Evolutionary conservation across 83 land plant species (phyloP), one percentile per base, ranked within the genome.

Genomic region (Picea engelmannii): DNA sequence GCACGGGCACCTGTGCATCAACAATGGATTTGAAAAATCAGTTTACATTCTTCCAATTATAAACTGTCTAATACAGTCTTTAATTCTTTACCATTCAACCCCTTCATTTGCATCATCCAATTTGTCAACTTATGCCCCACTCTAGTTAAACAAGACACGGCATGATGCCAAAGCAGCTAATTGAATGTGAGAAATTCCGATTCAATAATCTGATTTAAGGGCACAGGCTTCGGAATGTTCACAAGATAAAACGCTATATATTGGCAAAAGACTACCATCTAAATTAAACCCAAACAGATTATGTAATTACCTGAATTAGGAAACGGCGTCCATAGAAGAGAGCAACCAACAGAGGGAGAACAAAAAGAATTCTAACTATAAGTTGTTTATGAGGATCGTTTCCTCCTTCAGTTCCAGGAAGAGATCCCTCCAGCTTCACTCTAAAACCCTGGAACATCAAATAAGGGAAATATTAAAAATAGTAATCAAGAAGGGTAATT

Each of bases 381-480:
- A 96, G 73, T 25, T 77, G 84, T 16, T 84, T 92, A 81, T 80
- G 88, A 80, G 99, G 93, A 81, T 88, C 89, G 58, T 79, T 85
- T 61, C 99, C 99, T 17, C 91, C 92, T 77, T 86, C 90, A 83
- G 99, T 97, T 82, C 99, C 99, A 21, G 99, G 98, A 58, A 97
- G 87, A 5, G 92, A 80, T 70, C 88, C 98, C 76, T 91, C 82
- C 76, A 97, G 88, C 6, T 85, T 73, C 77, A 82, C 86, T 60
- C 99, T 89, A 18, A 93, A 86, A 84, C 87, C 79, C 98, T 96
- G 87, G 79, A 84, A n/a, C 38, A 85, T 78, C 81, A 83, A 62
- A 84, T 4, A 21, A 67, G 82, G 74, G 8, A 65, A 49, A 67
- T 25, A 44, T 67, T 67, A 75, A 75, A 73, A 20, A 27, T 27